A percentile compares a stretch with the other conserved stretches of the same genome.
phyloP scores from a whole-genome alignment of 225 moss, liverwort and hornwort genomes.

The Asterella californica region DNA sequence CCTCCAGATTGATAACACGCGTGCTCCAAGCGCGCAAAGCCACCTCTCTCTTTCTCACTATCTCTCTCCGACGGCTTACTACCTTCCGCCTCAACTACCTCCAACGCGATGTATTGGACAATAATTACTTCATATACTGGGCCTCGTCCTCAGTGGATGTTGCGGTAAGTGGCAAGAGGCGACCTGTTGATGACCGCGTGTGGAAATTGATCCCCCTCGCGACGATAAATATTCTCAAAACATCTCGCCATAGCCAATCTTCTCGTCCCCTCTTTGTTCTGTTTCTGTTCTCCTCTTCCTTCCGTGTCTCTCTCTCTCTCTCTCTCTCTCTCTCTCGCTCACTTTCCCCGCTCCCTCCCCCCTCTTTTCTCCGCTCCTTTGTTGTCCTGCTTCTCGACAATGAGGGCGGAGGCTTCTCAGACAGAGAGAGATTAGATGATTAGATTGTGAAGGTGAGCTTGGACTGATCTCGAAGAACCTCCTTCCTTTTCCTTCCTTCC shows the following conservation, averaged over 20 bases:
- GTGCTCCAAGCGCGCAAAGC: background rate
- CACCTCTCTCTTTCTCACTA: background rate
- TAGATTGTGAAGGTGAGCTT: background rate
- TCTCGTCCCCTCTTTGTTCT: background rate
- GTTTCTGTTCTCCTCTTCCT: background rate
- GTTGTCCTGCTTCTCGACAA: slow-evolving; percentile 1
- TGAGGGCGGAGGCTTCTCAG: background rate
- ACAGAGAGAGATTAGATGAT: background rate
- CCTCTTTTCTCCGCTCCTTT: background rate
- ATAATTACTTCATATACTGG: background rate
- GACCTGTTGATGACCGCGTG: background rate
- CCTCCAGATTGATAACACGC: background rate
- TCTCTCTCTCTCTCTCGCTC: background rate
- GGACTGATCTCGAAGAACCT: background rate
- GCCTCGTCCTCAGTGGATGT: background rate
- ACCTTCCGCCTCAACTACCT: background rate
- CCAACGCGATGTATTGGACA: background rate
- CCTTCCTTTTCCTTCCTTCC: background rate
- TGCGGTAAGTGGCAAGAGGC: background rate
- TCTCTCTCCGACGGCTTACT: background rate
- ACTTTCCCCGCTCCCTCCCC: background rate
- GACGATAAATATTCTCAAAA: slow-evolving; percentile 2
- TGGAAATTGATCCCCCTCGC: background rate
- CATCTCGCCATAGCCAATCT: slow-evolving; percentile 13
- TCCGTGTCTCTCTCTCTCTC: background rate